phyloP scores from a whole-genome alignment of 1,284 basidiomycete species.

The Tilletiopsis washingtonensis region DNA sequence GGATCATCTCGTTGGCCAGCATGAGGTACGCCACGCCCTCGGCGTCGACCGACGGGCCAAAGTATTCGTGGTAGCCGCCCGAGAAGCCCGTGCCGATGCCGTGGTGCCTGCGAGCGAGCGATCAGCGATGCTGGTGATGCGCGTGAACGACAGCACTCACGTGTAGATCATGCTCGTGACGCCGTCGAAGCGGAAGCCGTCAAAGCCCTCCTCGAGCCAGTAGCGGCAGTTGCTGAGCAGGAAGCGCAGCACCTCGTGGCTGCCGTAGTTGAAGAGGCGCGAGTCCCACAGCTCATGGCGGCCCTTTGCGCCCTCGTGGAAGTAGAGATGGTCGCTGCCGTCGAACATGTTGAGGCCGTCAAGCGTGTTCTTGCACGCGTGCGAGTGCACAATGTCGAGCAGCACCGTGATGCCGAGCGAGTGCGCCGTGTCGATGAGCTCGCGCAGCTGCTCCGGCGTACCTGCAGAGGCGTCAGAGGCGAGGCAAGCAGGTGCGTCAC shows the following conservation, averaged over 20 bases:
- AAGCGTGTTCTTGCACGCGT: slow-evolving; percentile 93
- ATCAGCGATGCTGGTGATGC: too few species aligned
- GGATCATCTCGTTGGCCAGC: slow-evolving; percentile 89
- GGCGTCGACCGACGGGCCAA: slow-evolving; percentile 72
- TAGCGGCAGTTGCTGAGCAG: slow-evolving; percentile 87
- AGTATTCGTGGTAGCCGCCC: slow-evolving; percentile 96
- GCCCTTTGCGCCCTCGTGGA: slow-evolving; percentile 85
- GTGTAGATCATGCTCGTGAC: slow-evolving; percentile 98
- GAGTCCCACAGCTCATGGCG: slow-evolving; percentile 91
- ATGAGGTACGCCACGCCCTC: slow-evolving; percentile 92
- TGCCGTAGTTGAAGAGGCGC: slow-evolving; percentile 83
- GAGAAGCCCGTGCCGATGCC: slow-evolving; percentile 96
- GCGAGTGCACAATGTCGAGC: slow-evolving; percentile 93
- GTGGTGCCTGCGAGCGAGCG: slow-evolving; percentile 65
- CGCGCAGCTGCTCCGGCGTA: slow-evolving; percentile 82
- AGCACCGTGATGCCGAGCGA: slow-evolving; percentile 85
- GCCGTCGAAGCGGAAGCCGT: slow-evolving; percentile 96
- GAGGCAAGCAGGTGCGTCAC: background rate
- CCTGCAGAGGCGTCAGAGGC: slow-evolving; percentile 4
- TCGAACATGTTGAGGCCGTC: slow-evolving; percentile 95
- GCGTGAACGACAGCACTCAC: background rate
- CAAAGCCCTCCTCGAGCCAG: slow-evolving; percentile 94
- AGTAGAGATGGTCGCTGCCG: slow-evolving; percentile 91
- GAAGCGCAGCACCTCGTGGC: slow-evolving; percentile 88
- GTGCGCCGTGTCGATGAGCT: slow-evolving; percentile 89